Conservation (phyloP, 345 rosid species). For the Leavenworthia alabamica region DNA sequence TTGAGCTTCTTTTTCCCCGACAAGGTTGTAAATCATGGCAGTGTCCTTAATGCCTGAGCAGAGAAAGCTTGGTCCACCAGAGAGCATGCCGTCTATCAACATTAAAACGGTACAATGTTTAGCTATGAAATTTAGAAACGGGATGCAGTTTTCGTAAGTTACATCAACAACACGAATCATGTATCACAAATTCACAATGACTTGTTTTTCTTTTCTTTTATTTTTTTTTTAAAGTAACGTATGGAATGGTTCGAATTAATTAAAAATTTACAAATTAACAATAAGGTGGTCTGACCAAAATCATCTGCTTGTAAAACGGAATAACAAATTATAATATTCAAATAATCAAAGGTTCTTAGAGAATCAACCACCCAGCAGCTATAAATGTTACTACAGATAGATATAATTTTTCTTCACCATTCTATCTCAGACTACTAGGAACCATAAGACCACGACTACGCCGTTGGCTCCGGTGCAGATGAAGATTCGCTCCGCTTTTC, state of each 20-base stretch:
- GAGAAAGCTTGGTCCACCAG: not conserved
- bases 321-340: not conserved
- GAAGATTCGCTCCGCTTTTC: conserved; percentile 37
- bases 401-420: conserved; percentile 9
- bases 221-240: too few species aligned
- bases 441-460: conserved; percentile 18
- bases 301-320: too few species aligned
- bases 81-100: conserved; percentile 8
- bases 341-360: not conserved
- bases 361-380: not conserved
- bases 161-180: not conserved
- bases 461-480: conserved; percentile 20
- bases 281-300: not conserved
- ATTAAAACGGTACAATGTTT: conserved; percentile 1
- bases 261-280: not conserved
- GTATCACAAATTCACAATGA: not conserved
- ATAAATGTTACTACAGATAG: not conserved
- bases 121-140: not conserved
- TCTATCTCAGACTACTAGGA: not conserved
- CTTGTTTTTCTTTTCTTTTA: too few species aligned
- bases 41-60: conserved; percentile 10
- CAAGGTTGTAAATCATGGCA: conserved; percentile 13
- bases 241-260: not conserved
- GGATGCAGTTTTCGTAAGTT: not conserved
- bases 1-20: conserved; percentile 22